A percentile compares a stretch with the other conserved stretches of the same genome.
Evolutionary conservation across 768 basidiomycete genomes (phyloP).

Genomic region (Coprinopsis sp.): DNA sequence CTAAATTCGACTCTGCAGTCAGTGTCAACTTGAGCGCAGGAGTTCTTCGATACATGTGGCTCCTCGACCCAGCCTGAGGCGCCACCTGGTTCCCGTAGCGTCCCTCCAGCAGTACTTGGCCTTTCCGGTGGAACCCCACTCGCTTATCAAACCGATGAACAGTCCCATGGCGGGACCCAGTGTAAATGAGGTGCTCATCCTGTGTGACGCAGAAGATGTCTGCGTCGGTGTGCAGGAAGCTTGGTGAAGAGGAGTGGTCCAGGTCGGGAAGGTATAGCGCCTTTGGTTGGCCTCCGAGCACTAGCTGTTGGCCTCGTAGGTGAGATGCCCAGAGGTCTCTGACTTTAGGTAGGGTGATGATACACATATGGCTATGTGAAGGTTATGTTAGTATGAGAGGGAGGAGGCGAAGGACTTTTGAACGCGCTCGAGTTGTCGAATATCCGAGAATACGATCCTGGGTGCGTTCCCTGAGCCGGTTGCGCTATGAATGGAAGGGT

Average conservation of each 20-base stretch:
- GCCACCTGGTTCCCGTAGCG: constrained; percentile 25
- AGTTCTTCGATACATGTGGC: constrained; percentile 21
- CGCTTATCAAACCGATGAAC: constrained; percentile 58
- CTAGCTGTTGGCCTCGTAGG: constrained; percentile 43
- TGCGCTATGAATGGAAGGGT: constrained; percentile 33
- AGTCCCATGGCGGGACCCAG: constrained; percentile 57
- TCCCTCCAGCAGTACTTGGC: constrained; percentile 36
- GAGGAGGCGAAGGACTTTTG: background rate
- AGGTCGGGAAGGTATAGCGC: constrained; percentile 52
- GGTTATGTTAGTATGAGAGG: constrained; percentile 7
- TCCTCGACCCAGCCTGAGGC: no score
- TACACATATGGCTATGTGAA: constrained; percentile 23
- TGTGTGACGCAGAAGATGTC: constrained; percentile 63
- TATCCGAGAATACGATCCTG: constrained; percentile 46
- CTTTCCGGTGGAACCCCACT: constrained; percentile 24
- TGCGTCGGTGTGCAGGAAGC: constrained; percentile 47
- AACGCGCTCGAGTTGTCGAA: constrained; percentile 36
- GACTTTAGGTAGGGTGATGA: constrained; percentile 34
- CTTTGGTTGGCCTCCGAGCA: constrained; percentile 52
- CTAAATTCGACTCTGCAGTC: constrained; percentile 19
- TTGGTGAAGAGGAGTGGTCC: constrained; percentile 29
- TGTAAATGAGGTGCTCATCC: constrained; percentile 45
- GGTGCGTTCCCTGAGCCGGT: constrained; percentile 53
- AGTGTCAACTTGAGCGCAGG: constrained; percentile 53
- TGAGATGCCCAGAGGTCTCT: constrained; percentile 57